Percentiles rank a stretch among this genome's conserved stretches.
Conservation (phyloP, 2,329 filamentous ascomycete genomes). For the Madurella mycetomatis region DNA sequence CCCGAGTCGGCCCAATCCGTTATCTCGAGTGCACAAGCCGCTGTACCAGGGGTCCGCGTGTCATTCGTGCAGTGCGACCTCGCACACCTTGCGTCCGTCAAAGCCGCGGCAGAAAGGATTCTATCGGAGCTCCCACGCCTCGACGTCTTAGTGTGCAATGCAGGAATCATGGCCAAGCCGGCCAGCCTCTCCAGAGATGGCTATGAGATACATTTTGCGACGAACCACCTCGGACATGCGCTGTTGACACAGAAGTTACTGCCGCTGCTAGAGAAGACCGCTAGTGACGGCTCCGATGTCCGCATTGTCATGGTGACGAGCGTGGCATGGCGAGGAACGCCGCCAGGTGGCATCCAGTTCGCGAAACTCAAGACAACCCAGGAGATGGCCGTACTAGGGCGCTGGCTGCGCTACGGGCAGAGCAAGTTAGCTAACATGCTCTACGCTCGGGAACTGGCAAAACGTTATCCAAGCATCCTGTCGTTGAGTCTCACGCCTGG, state of each 20-base stretch:
- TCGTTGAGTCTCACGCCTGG: slow-evolving; percentile 27
- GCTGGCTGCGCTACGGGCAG: slow-evolving; percentile 30
- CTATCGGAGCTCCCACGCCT: slow-evolving; percentile 28
- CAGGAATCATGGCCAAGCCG: slow-evolving; percentile 39
- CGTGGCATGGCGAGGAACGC: slow-evolving; percentile 9
- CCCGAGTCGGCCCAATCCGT: slow-evolving; percentile 17
- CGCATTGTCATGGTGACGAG: slow-evolving; percentile 23
- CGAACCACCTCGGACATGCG: slow-evolving; percentile 44
- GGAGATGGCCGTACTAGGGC: slow-evolving; percentile 8
- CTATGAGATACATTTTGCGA: slow-evolving; percentile 45
- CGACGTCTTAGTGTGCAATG: slow-evolving; percentile 44
- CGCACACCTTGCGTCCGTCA: slow-evolving; percentile 36
- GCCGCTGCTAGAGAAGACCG: slow-evolving; percentile 22
- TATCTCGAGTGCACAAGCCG: slow-evolving; percentile 7
- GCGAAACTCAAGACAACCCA: slow-evolving; percentile 8
- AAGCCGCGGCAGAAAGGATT: slow-evolving; percentile 36
- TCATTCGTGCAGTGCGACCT: slow-evolving; percentile 15
- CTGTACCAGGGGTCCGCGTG: background rate
- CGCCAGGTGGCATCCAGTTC: slow-evolving; percentile 16
- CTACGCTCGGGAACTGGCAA: slow-evolving; percentile 29
- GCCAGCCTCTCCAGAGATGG: slow-evolving; percentile 36
- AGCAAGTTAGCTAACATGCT: slow-evolving; percentile 35
- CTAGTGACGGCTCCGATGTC: slow-evolving; percentile 15
- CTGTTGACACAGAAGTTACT: slow-evolving; percentile 35
- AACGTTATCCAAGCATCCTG: slow-evolving; percentile 27